Base-by-base conservation (phyloP, 2,329 filamentous ascomycete genomes). In the Arthrobotrys megalospora region DNA sequence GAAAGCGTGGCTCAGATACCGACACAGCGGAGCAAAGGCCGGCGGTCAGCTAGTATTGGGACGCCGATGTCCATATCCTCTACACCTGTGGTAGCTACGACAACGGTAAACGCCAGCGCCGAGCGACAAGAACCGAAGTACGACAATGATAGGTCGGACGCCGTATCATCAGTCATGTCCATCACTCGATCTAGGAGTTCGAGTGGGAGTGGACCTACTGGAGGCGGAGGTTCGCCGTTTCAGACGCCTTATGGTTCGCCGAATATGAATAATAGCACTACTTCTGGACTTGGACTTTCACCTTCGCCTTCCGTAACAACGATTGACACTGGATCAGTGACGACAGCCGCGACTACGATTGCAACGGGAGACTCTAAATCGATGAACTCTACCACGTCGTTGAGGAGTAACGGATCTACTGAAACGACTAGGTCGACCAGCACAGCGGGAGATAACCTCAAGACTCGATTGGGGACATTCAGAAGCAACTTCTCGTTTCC, bases 41-140 rank as follows among this genome's bases (percentile, higher is more conserved):
- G 48, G 32, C 50, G 68, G 24, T 55, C 67, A 6, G 28, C 63
- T 28, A 79, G 62, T 28, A 69, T 73, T 34, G 68, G 68, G 24
- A 72, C 68, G 21, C 52, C 67, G n/a, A 67, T 70, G 16, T 10
- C 52, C n/a, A 70, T 66, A 48, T 53, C 68, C 10, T 55, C 67
- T 21, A 45, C 67, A 24, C 52, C 75, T 14, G 62, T 68, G 6
- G 53, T 63, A 21, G 75, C 67, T 10, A 79, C 68, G 5, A 79
- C 75, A 3, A 79, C 65, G 2, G 48, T 79, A 28, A 72, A 72
- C 16, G 75, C 75, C 8, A 70, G 43, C n/a, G 75, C 75, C 4
- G 75, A 79, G 24, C 65, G 73, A 34, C 75, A 79, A 21, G 75
- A 79, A 14, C 63, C 67, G n/a, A 79, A 73, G 24, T 73, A 72